Evolutionary conservation across 2,329 filamentous ascomycete genomes (phyloP), one percentile per base, ranked within the genome.

Genomic region (Colletotrichum graminicola): DNA sequence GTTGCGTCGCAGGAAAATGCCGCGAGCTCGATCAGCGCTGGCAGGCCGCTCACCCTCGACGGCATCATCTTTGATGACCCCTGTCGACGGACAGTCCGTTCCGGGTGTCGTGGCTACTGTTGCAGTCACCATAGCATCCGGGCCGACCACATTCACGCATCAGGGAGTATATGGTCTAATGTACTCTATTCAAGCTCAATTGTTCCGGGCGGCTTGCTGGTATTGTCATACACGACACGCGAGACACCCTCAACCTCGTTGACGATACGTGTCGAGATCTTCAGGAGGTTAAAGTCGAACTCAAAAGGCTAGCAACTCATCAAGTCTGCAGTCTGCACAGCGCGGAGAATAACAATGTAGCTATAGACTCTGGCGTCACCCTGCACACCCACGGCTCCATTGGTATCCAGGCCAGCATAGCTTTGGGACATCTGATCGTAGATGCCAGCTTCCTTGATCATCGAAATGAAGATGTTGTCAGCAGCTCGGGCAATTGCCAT

Each of bases 401-500:
- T 84, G 4, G 82, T 81, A 74, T 84, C 82, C 43, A 86, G 76
- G 18, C 77, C 84, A 47, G 83, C 84, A 66, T 84, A 87, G 36
- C 52, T 54, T 54, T 87, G 85, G n/a, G 80, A 78, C 55, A 86
- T 83, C 78, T 95, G 81, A 69, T 92, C 81, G 79, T 95, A 95
- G 29, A 94, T 80, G 14, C 92, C 93, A 0, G 91, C 91, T 67
- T 89, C 88, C 76, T 84, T 86, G 82, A 95, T 95, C 86, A 91
- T 90, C 73, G 87, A 86, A 75, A 95, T 94, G 82, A 93, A 95
- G 77, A 95, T 95, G 77, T 89, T 78, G 77, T 95, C 93, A 1
- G 93, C 93, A 78, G 92, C 85, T n/a, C 93, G 84, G 2, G 90
- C 93, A 74, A 97, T 96, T 66, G 90, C 89, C 18, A 97, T 92